Conservation (phyloP, 225 moss, liverwort and hornwort species). For the Neckera pumila region DNA sequence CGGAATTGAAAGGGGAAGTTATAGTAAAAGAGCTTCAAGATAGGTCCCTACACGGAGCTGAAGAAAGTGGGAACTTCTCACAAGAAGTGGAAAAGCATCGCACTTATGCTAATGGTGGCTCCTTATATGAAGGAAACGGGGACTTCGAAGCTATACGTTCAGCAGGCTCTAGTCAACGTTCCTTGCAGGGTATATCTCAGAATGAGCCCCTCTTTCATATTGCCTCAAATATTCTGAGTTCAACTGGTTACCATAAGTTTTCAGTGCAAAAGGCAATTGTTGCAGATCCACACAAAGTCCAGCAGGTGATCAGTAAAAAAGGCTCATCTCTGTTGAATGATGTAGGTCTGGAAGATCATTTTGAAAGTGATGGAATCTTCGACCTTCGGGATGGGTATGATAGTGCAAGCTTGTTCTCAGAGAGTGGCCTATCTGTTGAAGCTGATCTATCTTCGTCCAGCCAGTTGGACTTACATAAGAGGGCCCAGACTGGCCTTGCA, state of each 20-base stretch:
- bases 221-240: constrained; percentile 16
- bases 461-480: constrained; percentile 36
- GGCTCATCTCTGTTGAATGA: constrained; percentile 43
- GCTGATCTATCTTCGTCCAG: constrained; percentile 30
- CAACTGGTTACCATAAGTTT: constrained; percentile 21
- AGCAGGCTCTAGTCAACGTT: constrained; percentile 31
- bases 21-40: constrained; percentile 23
- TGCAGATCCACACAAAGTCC: constrained; percentile 12
- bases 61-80: constrained; percentile 24
- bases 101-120: constrained; percentile 24
- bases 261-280: constrained; percentile 7
- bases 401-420: constrained; percentile 55
- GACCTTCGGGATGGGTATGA: constrained; percentile 51
- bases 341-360: constrained; percentile 60
- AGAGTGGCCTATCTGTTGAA: constrained; percentile 50
- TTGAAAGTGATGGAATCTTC: constrained; percentile 57
- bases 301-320: constrained; percentile 18
- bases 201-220: constrained; percentile 21
- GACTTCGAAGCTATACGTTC: constrained; percentile 27
- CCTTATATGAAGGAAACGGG: constrained; percentile 21
- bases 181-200: constrained; percentile 30
- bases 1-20: constrained; percentile 14
- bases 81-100: constrained; percentile 33
- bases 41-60: constrained; percentile 13
- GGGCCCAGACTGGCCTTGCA: constrained; percentile 8